Evolutionary conservation across 2,329 filamentous ascomycete genomes (phyloP), one percentile per base, ranked within the genome.

Genomic region (Hypoxylon sp.): DNA sequence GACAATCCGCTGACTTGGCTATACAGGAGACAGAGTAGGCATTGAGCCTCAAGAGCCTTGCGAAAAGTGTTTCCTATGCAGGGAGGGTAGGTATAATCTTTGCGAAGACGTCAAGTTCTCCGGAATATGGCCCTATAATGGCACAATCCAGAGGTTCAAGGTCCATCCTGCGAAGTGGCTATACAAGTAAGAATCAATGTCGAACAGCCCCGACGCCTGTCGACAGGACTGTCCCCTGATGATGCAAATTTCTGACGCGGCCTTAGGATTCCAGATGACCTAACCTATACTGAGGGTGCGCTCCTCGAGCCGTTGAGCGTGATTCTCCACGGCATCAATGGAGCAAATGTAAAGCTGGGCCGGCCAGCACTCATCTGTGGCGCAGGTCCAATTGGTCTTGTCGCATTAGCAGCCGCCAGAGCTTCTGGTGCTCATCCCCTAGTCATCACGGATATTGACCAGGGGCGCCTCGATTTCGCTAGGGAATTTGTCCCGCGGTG

Each of bases 41-140:
- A 78, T 92, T 14, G 89, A 92, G 71, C 88, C 88, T 0, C 88
- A 88, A 19, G 86, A 90, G 0, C 87, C 89, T 0, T 92, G 90
- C 71, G 82, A 82, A 9, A 75, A 79, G 32, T 90, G 88, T 73
- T 88, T 86, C 70, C 80, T 87, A 16, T 90, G 88, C 73, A 76
- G 77, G 52, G 83, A 84, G 25, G 88, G 88, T 2, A 84, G 87
- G 9, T 90, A 89, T 70, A 90, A 90, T 70, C 83, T 90, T 5
- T 90, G 88, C 72, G 83, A 88, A 66, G 82, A 87, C 53, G 87
- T 90, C 2, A 79, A 82, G 48, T 90, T 90, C 70, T 80, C 86
- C 0, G 87, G 87, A 19, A 87, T 88, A 14, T 89, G 87, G 69
- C 88, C 88, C 0, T 83, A 89, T 70, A 78, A 82, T 58, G 88